Percentiles rank a stretch among this genome's conserved stretches.
Evolutionary conservation across 2,329 filamentous ascomycete species (phyloP).

Genomic region (Verticillium zaregamsianum): DNA sequence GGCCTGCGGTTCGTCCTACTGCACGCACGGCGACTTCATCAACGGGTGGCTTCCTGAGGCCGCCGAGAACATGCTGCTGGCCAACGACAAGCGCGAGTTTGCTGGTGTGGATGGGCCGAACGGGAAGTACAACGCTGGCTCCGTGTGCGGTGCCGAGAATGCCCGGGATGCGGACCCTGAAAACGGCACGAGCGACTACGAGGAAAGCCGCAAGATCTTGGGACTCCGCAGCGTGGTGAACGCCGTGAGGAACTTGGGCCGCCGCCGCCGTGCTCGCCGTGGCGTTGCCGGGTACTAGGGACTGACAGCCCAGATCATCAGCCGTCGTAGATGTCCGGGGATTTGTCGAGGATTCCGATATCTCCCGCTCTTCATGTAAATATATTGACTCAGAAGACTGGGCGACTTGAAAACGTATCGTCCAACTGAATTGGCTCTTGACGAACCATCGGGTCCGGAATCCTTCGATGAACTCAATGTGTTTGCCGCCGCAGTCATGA

Average conservation of each 20-base stretch:
- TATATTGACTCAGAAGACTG: not conserved
- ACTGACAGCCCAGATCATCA: not conserved
- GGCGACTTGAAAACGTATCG: not conserved
- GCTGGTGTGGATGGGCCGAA: conserved; percentile 24
- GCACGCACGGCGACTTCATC: conserved; percentile 43
- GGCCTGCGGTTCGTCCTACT: conserved; percentile 34
- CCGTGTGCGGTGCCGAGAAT: conserved; percentile 19
- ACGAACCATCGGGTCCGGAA: not conserved
- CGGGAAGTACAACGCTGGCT: conserved; percentile 18
- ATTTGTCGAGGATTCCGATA: not conserved
- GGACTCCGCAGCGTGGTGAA: not conserved
- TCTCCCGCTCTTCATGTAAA: not conserved
- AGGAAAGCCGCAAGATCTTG: conserved; percentile 16
- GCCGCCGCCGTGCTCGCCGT: not conserved
- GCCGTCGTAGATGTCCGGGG: not conserved
- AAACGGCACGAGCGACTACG: conserved; percentile 35
- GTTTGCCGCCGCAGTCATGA: not conserved
- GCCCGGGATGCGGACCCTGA: conserved; percentile 34
- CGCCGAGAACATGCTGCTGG: conserved; percentile 34
- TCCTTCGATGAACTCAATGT: not conserved
- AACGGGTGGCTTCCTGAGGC: conserved; percentile 39
- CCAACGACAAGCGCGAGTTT: conserved; percentile 31
- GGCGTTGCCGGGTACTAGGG: not conserved
- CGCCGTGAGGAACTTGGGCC: not conserved
- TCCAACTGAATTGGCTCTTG: not conserved